Base-by-base conservation (phyloP, 2,329 filamentous ascomycete genomes). In the Clathrospora elynae region DNA sequence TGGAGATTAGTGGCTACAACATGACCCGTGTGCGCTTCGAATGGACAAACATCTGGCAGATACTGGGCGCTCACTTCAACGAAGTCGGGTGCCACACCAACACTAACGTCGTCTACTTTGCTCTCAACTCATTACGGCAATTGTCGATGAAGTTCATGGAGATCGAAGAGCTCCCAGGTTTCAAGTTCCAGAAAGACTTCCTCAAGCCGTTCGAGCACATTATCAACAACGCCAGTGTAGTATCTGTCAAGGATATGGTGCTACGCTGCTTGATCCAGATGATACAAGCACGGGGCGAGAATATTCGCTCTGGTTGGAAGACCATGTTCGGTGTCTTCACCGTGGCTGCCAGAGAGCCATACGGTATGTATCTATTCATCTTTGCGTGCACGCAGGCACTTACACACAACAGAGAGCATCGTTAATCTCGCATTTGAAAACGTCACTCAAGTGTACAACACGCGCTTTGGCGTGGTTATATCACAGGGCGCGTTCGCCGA, bases 171-270 rank as follows among this genome's bases (percentile, higher is more conserved):
- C 73, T 99, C 57, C 90, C 93, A 1, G 93, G 95, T 62, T 99
- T 99, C 81, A 97, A 97, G 71, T 99, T 99, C 66, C 93, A 99
- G 62, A 99, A 99, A 69, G 92, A 99, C 67, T 99, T 99, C 69
- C 74, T 99, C 39, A 97, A 96, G 71, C 93, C 95, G 0, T 99
- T 99, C 60, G 92, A 99, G 73, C 90, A 97, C 68, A 90, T 99
- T 59, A 89, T 99, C 75, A 86, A 88, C 44, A 97, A 99, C 68
- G 93, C 90, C 28, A 89, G 79, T 52, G 90, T 93, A 51, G 85
- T 96, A 12, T 85, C 88, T 1, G 93, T 99, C 59, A 99, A 99
- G 71, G 93, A 99, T 60, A 92, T 99, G 87, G 90, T 96, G 31
- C 76, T 99, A 16, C 84, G 92, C 29, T 99, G 95, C 66, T 76